Conservation (phyloP, 2,329 filamentous ascomycete species). For the Clonostachys rosea region DNA sequence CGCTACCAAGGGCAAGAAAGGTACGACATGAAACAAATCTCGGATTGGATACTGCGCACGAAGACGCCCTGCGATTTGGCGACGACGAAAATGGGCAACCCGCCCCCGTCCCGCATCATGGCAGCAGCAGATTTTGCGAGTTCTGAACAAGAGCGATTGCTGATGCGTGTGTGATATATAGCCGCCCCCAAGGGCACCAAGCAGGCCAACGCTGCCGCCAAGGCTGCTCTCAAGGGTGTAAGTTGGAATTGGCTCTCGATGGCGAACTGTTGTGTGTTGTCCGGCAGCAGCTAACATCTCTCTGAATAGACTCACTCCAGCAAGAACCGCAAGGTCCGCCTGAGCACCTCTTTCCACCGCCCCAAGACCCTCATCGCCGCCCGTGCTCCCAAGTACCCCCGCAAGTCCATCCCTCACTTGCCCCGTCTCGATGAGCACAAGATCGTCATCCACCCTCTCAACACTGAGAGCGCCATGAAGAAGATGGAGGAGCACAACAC, state of each 20-base stretch:
- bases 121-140: conserved; percentile 73
- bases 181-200: conserved; percentile 63
- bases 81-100: conserved; percentile 4
- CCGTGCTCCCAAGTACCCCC: conserved; percentile 90
- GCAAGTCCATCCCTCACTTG: conserved; percentile 87
- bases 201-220: conserved; percentile 90
- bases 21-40: conserved; percentile 29
- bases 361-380: conserved; percentile 95
- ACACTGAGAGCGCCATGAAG: conserved; percentile 99
- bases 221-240: conserved; percentile 95
- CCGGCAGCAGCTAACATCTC: conserved; percentile 5
- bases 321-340: conserved; percentile 91
- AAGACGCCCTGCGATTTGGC: background rate
- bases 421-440: conserved; percentile 96
- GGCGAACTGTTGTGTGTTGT: background rate
- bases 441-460: conserved; percentile 95
- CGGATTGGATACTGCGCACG: no score
- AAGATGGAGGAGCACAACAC: conserved; percentile 99
- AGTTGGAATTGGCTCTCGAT: conserved; percentile 33
- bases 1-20: conserved; percentile 38
- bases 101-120: conserved; percentile 42
- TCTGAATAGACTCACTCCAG: conserved; percentile 44
- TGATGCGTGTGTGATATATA: conserved; percentile 55
- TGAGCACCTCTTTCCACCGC: conserved; percentile 91
- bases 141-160: conserved; percentile 68